Evolutionary conservation across 148 eudicot species (phyloP).

Genomic region (Heliosperma pusillum): DNA sequence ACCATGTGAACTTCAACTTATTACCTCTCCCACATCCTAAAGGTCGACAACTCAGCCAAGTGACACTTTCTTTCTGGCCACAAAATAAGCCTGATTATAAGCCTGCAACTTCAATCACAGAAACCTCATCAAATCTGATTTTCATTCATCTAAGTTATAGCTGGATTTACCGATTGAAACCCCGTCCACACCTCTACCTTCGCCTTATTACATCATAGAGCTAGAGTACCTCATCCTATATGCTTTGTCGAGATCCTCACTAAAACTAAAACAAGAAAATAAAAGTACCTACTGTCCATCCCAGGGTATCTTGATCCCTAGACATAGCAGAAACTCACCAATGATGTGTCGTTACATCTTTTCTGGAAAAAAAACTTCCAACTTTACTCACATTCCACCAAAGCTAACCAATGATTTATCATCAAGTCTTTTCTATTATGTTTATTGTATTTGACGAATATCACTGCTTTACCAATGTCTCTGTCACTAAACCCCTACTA

Average conservation of each 20-base stretch:
- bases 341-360: too few species aligned
- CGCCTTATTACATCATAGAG: not conserved
- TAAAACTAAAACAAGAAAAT: too few species aligned
- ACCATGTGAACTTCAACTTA: not conserved
- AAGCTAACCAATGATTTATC: not conserved
- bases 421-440: not conserved
- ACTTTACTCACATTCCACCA: not conserved
- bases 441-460: not conserved
- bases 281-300: too few species aligned
- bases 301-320: too few species aligned
- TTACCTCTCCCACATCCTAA: not conserved
- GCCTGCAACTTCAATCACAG: not conserved
- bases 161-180: not conserved
- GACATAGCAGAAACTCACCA: too few species aligned
- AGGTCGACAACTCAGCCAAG: not conserved
- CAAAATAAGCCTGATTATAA: not conserved
- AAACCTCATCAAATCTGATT: not conserved
- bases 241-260: too few species aligned
- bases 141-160: constrained; percentile 5
- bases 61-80: not conserved
- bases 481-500: not conserved
- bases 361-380: too few species aligned
- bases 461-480: not conserved
- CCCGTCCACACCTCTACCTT: not conserved
- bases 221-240: not conserved